A percentile compares a stretch with the other conserved stretches of the same genome.
Conservation (phyloP, 345 rosid species). For the Cardamine resedifolia region DNA sequence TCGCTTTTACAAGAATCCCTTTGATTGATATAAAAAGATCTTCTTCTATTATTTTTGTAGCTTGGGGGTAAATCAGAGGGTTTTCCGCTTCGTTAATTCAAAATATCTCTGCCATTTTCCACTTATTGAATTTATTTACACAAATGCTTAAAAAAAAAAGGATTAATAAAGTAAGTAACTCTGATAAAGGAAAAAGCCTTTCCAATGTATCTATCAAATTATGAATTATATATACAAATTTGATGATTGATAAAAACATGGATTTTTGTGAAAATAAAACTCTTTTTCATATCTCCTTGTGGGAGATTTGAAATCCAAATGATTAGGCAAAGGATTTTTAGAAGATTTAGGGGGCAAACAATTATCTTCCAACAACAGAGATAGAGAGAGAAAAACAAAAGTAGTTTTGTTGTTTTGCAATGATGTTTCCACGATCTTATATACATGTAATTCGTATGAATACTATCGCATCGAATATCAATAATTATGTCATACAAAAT, state of each 20-base stretch:
- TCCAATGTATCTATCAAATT: slow-evolving; percentile 6
- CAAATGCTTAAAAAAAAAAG: background rate
- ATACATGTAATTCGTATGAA: slow-evolving; percentile 5
- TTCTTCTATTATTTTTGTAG: slow-evolving; percentile 27
- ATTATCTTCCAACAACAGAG: slow-evolving; percentile 17
- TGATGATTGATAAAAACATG: slow-evolving; percentile 25
- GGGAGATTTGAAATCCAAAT: slow-evolving; percentile 33
- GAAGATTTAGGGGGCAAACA: slow-evolving; percentile 36
- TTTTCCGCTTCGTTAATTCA: background rate
- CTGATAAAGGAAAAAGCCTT: slow-evolving; percentile 9
- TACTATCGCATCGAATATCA: background rate
- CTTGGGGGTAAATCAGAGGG: background rate
- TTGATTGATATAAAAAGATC: slow-evolving; percentile 20
- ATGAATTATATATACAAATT: slow-evolving; percentile 1
- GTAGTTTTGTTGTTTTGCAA: slow-evolving; percentile 37
- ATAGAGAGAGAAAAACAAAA: slow-evolving; percentile 14
- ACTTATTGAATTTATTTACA: background rate
- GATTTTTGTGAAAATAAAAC: slow-evolving; percentile 16
- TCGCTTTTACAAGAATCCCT: background rate
- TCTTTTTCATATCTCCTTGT: slow-evolving; percentile 10
- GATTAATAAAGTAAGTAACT: slow-evolving; percentile 20
- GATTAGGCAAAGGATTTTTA: slow-evolving; percentile 39
- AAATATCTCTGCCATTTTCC: slow-evolving; percentile 9
- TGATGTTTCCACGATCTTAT: slow-evolving; percentile 35
- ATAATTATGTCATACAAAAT: background rate